Conservation (phyloP, 2,329 filamentous ascomycete species). For the Salinomyces thailandicus region DNA sequence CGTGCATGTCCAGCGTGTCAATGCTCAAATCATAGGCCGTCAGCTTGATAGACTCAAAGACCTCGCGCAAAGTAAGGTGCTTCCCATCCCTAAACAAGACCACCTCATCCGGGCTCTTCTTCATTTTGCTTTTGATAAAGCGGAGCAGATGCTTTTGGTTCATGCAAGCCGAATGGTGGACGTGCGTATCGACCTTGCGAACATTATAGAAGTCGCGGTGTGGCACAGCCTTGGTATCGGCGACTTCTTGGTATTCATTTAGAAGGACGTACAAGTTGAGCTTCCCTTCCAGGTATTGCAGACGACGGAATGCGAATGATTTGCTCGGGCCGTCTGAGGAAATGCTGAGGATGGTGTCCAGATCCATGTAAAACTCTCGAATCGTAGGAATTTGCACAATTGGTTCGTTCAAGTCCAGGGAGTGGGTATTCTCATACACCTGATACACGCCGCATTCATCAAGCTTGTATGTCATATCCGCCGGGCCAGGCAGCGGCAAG, state of each 20-base stretch:
- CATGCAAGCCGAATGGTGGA: conserved; percentile 98
- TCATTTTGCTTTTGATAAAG: conserved; percentile 99
- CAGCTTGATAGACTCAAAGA: conserved; percentile 94
- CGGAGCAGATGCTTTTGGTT: conserved; percentile 97
- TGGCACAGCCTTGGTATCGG: conserved; percentile 93
- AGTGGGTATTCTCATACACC: conserved; percentile 64
- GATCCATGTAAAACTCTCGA: conserved; percentile 89
- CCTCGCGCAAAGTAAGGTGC: conserved; percentile 79
- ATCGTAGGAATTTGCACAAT: conserved; percentile 80
- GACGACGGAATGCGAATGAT: conserved; percentile 86
- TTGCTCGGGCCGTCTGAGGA: conserved; percentile 94
- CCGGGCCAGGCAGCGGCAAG: conserved; percentile 59
- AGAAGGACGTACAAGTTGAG: conserved; percentile 89
- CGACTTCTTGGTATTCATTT: conserved; percentile 96
- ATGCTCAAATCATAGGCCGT: conserved; percentile 97
- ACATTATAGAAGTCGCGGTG: conserved; percentile 99
- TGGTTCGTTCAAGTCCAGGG: conserved; percentile 53
- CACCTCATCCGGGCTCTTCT: conserved; percentile 89
- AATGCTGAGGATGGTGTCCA: conserved; percentile 76
- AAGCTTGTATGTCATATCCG: conserved; percentile 64
- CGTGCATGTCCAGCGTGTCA: conserved; percentile 98
- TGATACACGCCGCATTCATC: conserved; percentile 86
- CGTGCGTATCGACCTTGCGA: conserved; percentile 95
- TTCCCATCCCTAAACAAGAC: conserved; percentile 89
- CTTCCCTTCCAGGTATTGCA: conserved; percentile 93